Percentiles rank a stretch among this genome's conserved stretches.
phyloP scores from a whole-genome alignment of 345 rosid genomes.

The Carallia pectinifolia region DNA sequence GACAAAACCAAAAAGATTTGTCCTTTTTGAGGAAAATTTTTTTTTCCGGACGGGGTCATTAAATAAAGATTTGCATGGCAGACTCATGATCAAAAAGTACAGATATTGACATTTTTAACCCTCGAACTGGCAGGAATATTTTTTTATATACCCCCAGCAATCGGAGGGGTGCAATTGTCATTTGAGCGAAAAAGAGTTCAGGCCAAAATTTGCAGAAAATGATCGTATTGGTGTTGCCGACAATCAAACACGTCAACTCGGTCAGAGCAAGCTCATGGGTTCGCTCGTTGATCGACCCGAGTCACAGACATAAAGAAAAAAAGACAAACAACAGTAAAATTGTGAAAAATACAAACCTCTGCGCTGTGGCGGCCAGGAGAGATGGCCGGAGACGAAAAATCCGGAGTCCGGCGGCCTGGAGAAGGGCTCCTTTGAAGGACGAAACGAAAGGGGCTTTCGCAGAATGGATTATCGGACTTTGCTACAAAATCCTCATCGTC shows the following conservation, averaged over 20 bases:
- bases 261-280: conserved; percentile 29
- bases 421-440: conserved; percentile 52
- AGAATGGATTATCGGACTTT: conserved; percentile 31
- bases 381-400: conserved; percentile 59
- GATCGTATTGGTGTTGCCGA: conserved; percentile 30
- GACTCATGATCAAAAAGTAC: conserved; percentile 37
- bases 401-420: conserved; percentile 57
- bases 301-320: background rate
- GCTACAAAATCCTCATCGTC: conserved; percentile 22
- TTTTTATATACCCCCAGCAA: too few species aligned
- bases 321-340: background rate
- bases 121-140: background rate
- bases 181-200: conserved; percentile 16
- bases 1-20: conserved; percentile 36
- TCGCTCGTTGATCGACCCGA: conserved; percentile 4
- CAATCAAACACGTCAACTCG: conserved; percentile 26
- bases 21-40: conserved; percentile 25
- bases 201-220: conserved; percentile 26
- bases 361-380: conserved; percentile 52
- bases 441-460: conserved; percentile 74
- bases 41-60: conserved; percentile 25
- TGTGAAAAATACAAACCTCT: conserved; percentile 37
- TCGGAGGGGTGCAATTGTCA: conserved; percentile 25
- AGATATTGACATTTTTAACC: conserved; percentile 29
- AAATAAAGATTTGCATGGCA: conserved; percentile 46